Evolutionary conservation across 352 stramenopile species (phyloP), one percentile per base, ranked within the genome.

Genomic region (Pythium insidiosum): DNA sequence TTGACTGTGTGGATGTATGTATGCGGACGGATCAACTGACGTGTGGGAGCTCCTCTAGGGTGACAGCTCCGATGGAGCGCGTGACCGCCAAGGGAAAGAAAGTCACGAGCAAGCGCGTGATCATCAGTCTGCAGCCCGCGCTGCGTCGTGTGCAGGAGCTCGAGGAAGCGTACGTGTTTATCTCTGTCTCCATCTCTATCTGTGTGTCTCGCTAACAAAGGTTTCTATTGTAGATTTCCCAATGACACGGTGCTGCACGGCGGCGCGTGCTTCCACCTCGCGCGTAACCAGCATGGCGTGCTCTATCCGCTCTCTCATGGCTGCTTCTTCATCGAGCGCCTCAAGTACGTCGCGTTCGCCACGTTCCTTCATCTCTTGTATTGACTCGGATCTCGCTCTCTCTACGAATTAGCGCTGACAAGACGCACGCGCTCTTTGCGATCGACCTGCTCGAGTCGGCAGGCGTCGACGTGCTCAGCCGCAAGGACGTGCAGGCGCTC

Each of bases 261-360:
- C 20, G 80, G 80, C 24, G 60, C 69, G 23, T 78, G 75, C 33
- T 93, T 93, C 36, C 77, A 89, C 34, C 55, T 89, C 22, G 56
- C 79, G 9, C 47, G 61, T 16, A 68, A 81, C 38, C 59, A 64
- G 31, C 47, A 77, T 1, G 60, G 50, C 18, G 44, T 69, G 6
- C 43, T 93, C 18, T 66, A 60, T 15, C 73, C 74, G 7, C 51
- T 88, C 11, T 79, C 71, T 1, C 68, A 81, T 36, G 80, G 80
- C 31, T 86, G 69, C 54, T 82, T 76, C 54, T 93, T 84, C 42
- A 65, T 90, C 22, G 80, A 93, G 49, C 68, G 77, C 25, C 63
- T 93, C 18, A 51, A 73, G 80, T 93, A 63, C 55, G 72, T 69
- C 56, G n/a, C n/a, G n/a, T n/a, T n/a, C n/a, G n/a, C n/a, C n/a